These are phyloP conservation scores for Thraustochytrium sp. DNA, from an alignment of 352 stramenopile species.

Conservation along the genomic window DNA sequence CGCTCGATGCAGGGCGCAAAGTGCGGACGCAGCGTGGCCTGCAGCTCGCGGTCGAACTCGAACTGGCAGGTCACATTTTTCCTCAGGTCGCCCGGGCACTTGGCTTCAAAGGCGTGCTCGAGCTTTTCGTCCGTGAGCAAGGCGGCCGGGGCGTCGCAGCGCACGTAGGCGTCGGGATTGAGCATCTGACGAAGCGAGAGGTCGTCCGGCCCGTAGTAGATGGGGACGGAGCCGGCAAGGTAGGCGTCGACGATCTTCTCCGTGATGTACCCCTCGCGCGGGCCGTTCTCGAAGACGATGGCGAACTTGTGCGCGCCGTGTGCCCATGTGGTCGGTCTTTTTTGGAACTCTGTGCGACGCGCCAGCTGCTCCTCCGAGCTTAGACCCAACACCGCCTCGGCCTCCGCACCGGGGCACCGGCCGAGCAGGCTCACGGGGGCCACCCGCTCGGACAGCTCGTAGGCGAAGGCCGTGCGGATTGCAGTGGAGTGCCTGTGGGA, in stretches of 20 bases:
- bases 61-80: background rate
- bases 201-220: background rate
- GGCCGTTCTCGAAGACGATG: slow-evolving; percentile 23
- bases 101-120: background rate
- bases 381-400: background rate
- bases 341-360: background rate
- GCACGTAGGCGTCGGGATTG: background rate
- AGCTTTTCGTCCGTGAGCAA: background rate
- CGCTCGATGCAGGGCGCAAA: background rate
- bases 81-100: background rate
- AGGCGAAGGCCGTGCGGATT: background rate
- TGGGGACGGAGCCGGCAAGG: background rate
- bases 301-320: background rate
- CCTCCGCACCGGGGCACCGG: background rate
- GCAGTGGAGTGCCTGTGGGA: background rate
- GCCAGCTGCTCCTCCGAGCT: background rate
- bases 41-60: background rate
- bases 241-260: slow-evolving; percentile 2
- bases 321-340: background rate
- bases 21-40: background rate
- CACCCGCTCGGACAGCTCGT: background rate
- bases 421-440: background rate
- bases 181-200: background rate
- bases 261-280: background rate
- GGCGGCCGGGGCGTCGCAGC: background rate